phyloP scores from a whole-genome alignment of 2,329 filamentous ascomycete species.

The Coniochaeta sp. region DNA sequence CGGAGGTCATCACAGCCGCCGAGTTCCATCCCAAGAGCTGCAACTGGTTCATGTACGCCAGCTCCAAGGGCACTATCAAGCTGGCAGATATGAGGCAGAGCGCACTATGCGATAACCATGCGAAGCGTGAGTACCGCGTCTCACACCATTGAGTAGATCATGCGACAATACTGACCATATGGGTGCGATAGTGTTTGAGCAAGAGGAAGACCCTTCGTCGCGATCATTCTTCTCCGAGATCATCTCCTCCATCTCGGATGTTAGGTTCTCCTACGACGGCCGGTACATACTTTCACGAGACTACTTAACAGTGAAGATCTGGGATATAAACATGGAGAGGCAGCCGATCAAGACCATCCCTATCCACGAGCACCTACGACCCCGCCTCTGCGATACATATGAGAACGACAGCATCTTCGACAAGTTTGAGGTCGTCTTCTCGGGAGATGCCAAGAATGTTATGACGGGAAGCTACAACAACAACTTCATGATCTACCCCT shows the following conservation, averaged over 20 bases:
- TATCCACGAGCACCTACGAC: constrained; percentile 93
- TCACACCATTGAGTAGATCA: not conserved
- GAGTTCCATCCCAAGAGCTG: constrained; percentile 96
- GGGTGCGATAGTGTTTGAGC: constrained; percentile 84
- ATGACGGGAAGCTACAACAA: constrained; percentile 99
- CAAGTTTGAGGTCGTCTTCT: constrained; percentile 99
- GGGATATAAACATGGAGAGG: constrained; percentile 99
- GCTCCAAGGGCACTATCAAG: constrained; percentile 98
- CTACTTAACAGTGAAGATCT: constrained; percentile 98
- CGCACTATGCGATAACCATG: constrained; percentile 89
- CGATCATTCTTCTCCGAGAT: constrained; percentile 99
- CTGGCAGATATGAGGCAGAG: constrained; percentile 97
- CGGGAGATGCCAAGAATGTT: constrained; percentile 94
- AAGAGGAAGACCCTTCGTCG: constrained; percentile 95
- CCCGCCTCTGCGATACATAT: constrained; percentile 92
- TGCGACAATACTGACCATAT: constrained; percentile 6
- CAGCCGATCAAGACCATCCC: constrained; percentile 97
- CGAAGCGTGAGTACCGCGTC: constrained; percentile 63
- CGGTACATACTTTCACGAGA: constrained; percentile 96
- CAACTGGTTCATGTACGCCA: constrained; percentile 99
- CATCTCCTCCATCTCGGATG: constrained; percentile 97
- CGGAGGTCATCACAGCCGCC: constrained; percentile 95
- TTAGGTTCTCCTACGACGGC: constrained; percentile 93
- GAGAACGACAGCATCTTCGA: constrained; percentile 99
- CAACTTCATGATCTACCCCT: constrained; percentile 99